phyloP scores from a whole-genome alignment of 208 protist species.

The Leptomonas seymouri region DNA sequence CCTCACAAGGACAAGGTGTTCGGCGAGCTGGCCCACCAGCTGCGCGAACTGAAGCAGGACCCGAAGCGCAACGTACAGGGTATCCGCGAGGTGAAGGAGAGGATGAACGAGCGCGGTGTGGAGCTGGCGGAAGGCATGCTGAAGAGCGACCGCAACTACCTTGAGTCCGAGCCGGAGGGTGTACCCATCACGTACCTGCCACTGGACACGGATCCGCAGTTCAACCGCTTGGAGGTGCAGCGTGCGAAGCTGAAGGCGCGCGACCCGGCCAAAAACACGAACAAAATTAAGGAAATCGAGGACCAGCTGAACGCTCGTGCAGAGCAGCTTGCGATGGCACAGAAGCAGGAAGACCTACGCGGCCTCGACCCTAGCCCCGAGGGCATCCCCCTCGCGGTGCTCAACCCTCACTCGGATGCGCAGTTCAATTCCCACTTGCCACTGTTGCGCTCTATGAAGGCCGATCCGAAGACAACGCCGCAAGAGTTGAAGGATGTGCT shows the following conservation, averaged over 20 bases:
- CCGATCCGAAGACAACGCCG: conserved; percentile 36
- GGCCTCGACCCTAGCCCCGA: conserved; percentile 59
- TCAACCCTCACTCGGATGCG: conserved; percentile 61
- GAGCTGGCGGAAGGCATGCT: conserved; percentile 53
- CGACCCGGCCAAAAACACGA: conserved; percentile 54
- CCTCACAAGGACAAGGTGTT: conserved; percentile 72
- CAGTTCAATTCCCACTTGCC: conserved; percentile 52
- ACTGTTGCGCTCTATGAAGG: conserved; percentile 58
- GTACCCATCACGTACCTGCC: conserved; percentile 62
- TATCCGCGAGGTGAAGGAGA: conserved; percentile 39
- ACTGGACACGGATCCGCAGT: conserved; percentile 60
- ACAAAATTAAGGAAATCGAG: conserved; percentile 68
- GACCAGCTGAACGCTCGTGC: conserved; percentile 67
- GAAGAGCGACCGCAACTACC: conserved; percentile 60
- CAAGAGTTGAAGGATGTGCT: conserved; percentile 43
- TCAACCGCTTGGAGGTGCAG: conserved; percentile 72
- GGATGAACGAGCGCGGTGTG: conserved; percentile 61
- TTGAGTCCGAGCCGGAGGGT: conserved; percentile 56
- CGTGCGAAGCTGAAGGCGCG: conserved; percentile 64
- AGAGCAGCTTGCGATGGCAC: conserved; percentile 59
- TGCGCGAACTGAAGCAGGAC: conserved; percentile 65
- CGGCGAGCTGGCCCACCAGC: conserved; percentile 40
- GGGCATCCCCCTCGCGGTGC: conserved; percentile 54
- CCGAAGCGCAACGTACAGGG: conserved; percentile 45
- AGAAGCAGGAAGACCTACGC: conserved; percentile 70